These are phyloP conservation scores for Globisporangium emineosum DNA, from an alignment of 352 stramenopile species.

Conservation along the genomic window DNA sequence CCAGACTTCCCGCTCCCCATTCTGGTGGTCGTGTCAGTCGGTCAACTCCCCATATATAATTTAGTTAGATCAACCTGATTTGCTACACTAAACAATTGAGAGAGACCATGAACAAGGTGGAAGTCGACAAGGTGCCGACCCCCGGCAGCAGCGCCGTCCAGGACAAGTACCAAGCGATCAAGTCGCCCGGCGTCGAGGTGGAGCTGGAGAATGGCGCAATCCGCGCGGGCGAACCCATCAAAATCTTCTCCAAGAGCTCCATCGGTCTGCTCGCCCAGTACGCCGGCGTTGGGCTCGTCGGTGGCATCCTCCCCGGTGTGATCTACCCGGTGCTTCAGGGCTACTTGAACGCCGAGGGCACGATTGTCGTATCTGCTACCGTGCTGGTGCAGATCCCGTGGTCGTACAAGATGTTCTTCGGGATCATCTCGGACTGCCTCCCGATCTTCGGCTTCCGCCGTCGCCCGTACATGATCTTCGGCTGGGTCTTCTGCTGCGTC, in stretches of 20 bases:
- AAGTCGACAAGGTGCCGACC: conserved; percentile 5
- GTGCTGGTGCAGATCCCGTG: conserved; percentile 52
- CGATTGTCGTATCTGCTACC: conserved; percentile 42
- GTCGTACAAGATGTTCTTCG: conserved; percentile 60
- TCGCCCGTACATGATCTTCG: conserved; percentile 55
- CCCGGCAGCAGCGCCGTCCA: neutral
- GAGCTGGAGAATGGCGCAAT: conserved; percentile 31
- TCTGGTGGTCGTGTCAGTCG: conserved; percentile 11
- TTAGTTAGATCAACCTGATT: too few relatives aligned
- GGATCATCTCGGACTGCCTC: conserved; percentile 59
- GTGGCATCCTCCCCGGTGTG: conserved; percentile 38
- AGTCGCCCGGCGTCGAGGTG: conserved; percentile 9
- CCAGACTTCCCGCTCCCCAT: neutral
- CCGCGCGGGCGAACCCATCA: conserved; percentile 25
- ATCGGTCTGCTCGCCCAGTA: conserved; percentile 51
- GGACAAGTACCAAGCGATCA: conserved; percentile 14
- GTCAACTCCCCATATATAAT: too few relatives aligned
- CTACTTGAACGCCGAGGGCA: conserved; percentile 59
- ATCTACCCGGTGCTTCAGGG: conserved; percentile 59
- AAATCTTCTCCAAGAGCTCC: conserved; percentile 30
- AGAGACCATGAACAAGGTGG: neutral
- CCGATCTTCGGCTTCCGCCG: conserved; percentile 54
- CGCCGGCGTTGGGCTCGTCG: conserved; percentile 48
- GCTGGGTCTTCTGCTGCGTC: conserved; percentile 44
- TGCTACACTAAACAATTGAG: too few relatives aligned